phyloP scores from a whole-genome alignment of 2,329 filamentous ascomycete species.

The Coniella lustricola region DNA sequence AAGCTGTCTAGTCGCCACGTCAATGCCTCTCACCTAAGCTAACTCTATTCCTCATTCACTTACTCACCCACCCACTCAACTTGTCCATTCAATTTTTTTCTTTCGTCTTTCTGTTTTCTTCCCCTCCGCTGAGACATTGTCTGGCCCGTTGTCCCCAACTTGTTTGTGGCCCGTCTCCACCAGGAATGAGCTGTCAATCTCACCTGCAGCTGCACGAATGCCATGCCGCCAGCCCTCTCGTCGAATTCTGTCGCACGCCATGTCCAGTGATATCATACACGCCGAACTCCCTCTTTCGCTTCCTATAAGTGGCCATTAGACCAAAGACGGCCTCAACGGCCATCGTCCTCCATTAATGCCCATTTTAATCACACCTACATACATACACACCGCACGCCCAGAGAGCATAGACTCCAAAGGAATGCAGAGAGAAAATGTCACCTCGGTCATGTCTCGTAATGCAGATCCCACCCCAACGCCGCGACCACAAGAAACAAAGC shows the following conservation, averaged over 20 bases:
- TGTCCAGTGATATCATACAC: constrained; percentile 5
- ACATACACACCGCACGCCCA: too few species aligned
- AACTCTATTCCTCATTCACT: too few species aligned
- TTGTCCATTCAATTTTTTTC: too few species aligned
- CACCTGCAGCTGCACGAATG: neutral
- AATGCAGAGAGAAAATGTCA: neutral
- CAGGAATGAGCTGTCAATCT: neutral
- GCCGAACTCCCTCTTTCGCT: neutral
- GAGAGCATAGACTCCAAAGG: neutral
- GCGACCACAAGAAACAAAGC: neutral
- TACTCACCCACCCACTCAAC: too few species aligned
- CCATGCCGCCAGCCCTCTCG: neutral
- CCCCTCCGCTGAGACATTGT: neutral
- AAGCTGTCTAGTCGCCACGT: too few species aligned
- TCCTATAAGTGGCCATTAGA: constrained; percentile 2
- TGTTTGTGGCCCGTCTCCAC: constrained; percentile 5
- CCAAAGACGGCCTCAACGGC: neutral
- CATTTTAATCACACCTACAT: neutral
- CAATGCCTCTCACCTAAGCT: too few species aligned
- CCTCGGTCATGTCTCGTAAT: constrained; percentile 10
- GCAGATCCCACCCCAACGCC: neutral
- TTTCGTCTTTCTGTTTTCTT: too few species aligned
- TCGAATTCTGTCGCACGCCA: neutral
- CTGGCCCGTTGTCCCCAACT: constrained; percentile 7
- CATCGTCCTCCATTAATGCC: neutral